Percentiles rank a stretch among this genome's conserved stretches.
These are phyloP conservation scores for Sclerotinia glacialis DNA, from an alignment of 2,329 filamentous ascomycete species.

Conservation along the genomic window DNA sequence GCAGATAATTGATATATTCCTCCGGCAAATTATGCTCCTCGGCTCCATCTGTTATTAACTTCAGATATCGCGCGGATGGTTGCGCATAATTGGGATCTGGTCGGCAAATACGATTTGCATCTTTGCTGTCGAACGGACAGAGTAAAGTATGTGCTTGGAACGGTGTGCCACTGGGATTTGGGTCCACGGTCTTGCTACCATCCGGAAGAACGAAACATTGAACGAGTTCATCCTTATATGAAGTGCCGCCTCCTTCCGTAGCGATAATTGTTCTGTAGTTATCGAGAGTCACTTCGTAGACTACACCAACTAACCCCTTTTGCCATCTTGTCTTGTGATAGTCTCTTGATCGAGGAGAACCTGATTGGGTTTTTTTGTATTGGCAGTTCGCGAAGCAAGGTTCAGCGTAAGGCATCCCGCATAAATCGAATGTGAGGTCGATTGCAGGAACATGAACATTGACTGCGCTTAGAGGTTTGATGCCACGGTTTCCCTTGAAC, in stretches of 20 bases:
- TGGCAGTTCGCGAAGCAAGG: conserved; percentile 89
- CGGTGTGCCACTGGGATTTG: conserved; percentile 57
- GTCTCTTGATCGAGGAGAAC: conserved; percentile 31
- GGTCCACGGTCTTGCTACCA: conserved; percentile 57
- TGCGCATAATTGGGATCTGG: conserved; percentile 73
- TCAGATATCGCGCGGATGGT: conserved; percentile 78
- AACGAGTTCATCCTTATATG: conserved; percentile 82
- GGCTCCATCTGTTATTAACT: conserved; percentile 75
- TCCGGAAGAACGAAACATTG: conserved; percentile 69
- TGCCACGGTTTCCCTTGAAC: conserved; percentile 73
- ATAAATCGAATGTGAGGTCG: conserved; percentile 77
- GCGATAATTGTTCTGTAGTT: conserved; percentile 86
- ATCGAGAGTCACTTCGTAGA: conserved; percentile 83
- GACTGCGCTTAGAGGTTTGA: conserved; percentile 75
- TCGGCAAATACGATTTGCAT: conserved; percentile 42
- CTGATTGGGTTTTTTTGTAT: conserved; percentile 42
- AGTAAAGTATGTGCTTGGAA: conserved; percentile 87
- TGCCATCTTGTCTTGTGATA: conserved; percentile 64
- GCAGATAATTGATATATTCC: conserved; percentile 74
- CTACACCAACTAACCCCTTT: conserved; percentile 84
- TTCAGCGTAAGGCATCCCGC: conserved; percentile 81
- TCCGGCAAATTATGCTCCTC: conserved; percentile 74
- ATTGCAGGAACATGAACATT: conserved; percentile 80
- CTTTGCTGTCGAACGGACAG: conserved; percentile 43
- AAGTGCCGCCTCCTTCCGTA: conserved; percentile 81